These are phyloP conservation scores for Borovskyia barvae DNA, from an alignment of 208 protist species.

Conservation along the genomic window DNA sequence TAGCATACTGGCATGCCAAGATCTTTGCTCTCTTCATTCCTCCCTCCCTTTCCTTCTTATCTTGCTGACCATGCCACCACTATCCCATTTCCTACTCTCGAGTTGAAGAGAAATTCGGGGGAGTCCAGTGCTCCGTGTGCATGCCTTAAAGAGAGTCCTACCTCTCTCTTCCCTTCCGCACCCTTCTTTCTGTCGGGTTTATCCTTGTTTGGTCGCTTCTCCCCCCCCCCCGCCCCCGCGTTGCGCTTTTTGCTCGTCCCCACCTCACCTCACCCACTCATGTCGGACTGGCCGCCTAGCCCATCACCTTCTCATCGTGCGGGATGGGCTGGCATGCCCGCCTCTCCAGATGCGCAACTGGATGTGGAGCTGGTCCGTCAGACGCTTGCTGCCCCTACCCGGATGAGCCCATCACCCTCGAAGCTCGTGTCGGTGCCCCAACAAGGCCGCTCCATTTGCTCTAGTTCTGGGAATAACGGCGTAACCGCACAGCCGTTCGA, in stretches of 20 bases:
- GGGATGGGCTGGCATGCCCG: constrained; percentile 6
- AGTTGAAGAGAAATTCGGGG: too few relatives aligned
- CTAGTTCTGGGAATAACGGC: neutral
- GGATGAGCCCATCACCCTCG: neutral
- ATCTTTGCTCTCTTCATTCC: too few relatives aligned
- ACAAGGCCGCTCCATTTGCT: neutral
- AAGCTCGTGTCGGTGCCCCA: neutral
- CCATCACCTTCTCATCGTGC: neutral
- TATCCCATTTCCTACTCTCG: too few relatives aligned
- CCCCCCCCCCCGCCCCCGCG: too few relatives aligned
- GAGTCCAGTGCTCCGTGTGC: too few relatives aligned
- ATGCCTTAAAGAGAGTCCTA: too few relatives aligned
- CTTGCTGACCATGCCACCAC: too few relatives aligned
- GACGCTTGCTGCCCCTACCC: neutral
- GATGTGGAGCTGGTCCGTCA: constrained; percentile 12
- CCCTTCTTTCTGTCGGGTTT: too few relatives aligned
- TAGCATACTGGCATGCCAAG: too few relatives aligned
- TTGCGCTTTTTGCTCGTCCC: neutral
- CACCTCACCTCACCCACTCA: neutral
- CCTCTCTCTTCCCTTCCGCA: too few relatives aligned
- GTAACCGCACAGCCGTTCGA: constrained; percentile 32
- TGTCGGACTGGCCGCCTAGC: neutral
- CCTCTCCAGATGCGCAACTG: constrained; percentile 13
- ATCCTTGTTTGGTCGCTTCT: too few relatives aligned
- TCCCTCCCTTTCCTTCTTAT: too few relatives aligned